These are phyloP conservation scores for Ophiosphaerella narmari DNA, from an alignment of 2,329 filamentous ascomycete genomes.

Conservation along the genomic window DNA sequence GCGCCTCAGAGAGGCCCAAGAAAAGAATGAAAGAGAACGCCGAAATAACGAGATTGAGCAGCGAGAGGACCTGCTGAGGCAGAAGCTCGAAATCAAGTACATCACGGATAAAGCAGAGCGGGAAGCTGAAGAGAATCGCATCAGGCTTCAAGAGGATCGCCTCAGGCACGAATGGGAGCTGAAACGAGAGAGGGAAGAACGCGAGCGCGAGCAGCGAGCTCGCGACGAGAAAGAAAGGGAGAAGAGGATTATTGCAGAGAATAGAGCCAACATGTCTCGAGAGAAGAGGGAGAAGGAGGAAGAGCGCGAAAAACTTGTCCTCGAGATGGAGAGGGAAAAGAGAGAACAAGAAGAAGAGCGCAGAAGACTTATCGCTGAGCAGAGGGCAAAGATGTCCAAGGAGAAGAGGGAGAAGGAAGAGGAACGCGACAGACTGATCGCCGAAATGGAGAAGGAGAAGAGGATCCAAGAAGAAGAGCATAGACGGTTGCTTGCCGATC, in stretches of 20 bases:
- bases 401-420: slow-evolving; percentile 34
- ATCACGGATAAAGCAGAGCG: slow-evolving; percentile 42
- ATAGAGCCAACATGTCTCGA: slow-evolving; percentile 47
- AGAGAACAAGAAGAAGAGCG: slow-evolving; percentile 28
- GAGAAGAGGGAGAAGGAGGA: slow-evolving; percentile 41
- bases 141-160: slow-evolving; percentile 34
- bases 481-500: slow-evolving; percentile 42
- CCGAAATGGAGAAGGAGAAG: slow-evolving; percentile 33
- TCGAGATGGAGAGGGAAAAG: slow-evolving; percentile 13
- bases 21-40: slow-evolving; percentile 39
- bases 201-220: slow-evolving; percentile 42
- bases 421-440: slow-evolving; percentile 31
- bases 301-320: slow-evolving; percentile 7
- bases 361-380: slow-evolving; percentile 29
- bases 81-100: slow-evolving; percentile 42
- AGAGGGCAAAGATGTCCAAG: slow-evolving; percentile 30
- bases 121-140: slow-evolving; percentile 34
- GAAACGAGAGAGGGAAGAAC: slow-evolving; percentile 34
- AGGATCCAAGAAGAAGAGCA: slow-evolving; percentile 27
- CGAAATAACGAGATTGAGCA: slow-evolving; percentile 40
- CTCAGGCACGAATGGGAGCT: slow-evolving; percentile 40
- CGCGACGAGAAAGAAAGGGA: slow-evolving; percentile 45
- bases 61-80: slow-evolving; percentile 45
- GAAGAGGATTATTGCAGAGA: slow-evolving; percentile 46
- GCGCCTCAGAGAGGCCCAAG: slow-evolving; percentile 43